Conservation (phyloP, 1,139 yeast species). For the Pichia sp. region DNA sequence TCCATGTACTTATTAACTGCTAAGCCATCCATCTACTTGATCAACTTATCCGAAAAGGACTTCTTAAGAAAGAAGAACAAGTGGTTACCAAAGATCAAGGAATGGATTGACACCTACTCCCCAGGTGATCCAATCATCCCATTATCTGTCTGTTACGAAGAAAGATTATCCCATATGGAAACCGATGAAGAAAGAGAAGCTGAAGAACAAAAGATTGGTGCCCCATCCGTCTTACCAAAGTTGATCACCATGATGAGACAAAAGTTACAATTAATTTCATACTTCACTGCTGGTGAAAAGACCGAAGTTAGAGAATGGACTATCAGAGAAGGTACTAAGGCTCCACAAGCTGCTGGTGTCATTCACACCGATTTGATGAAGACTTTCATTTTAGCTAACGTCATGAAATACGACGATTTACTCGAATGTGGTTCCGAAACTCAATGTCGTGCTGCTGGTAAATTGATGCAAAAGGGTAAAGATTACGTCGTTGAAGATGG, state of each 20-base stretch:
- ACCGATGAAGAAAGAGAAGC: conserved; percentile 89
- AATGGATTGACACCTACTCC: conserved; percentile 94
- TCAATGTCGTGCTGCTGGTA: conserved; percentile 91
- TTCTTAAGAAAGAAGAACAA: conserved; percentile 97
- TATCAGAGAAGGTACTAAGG: conserved; percentile 78
- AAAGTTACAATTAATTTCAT: conserved; percentile 77
- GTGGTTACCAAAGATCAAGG: conserved; percentile 85
- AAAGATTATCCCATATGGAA: conserved; percentile 85
- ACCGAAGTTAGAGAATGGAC: conserved; percentile 87
- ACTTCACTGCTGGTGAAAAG: conserved; percentile 82
- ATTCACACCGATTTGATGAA: conserved; percentile 79
- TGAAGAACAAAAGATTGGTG: conserved; percentile 85
- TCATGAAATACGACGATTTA: conserved; percentile 82
- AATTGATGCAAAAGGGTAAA: conserved; percentile 92
- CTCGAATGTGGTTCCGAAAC: conserved; percentile 82
- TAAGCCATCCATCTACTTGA: conserved; percentile 92
- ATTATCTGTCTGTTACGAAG: conserved; percentile 89
- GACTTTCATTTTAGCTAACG: conserved; percentile 77
- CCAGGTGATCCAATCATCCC: conserved; percentile 97
- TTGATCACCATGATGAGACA: conserved; percentile 82
- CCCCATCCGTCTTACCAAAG: conserved; percentile 85
- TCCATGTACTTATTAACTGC: conserved; percentile 88
- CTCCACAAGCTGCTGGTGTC: conserved; percentile 89
- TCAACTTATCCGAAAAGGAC: conserved; percentile 92
- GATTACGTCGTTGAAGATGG: conserved; percentile 93